These are phyloP conservation scores for Saussurea involucrata DNA, from an alignment of 129 eudicot genomes.

Conservation along the genomic window DNA sequence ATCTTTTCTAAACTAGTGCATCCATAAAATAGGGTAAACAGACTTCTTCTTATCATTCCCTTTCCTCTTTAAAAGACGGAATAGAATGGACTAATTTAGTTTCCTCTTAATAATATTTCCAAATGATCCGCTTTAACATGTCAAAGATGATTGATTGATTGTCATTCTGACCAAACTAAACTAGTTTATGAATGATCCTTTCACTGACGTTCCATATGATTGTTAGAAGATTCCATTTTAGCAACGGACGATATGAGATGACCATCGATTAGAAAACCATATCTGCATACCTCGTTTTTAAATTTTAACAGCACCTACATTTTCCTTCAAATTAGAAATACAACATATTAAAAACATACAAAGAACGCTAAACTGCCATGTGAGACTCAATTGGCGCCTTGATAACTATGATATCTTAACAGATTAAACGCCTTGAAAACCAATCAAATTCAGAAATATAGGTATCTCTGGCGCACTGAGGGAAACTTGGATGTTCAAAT, in stretches of 20 bases:
- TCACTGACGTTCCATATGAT: background rate
- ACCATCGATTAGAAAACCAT: background rate
- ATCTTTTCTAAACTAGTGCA: background rate
- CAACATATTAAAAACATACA: background rate
- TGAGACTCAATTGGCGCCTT: background rate
- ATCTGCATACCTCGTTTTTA: background rate
- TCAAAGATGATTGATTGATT: background rate
- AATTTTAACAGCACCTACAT: background rate
- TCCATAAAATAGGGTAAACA: background rate
- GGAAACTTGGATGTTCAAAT: background rate
- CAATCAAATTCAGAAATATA: background rate
- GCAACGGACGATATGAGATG: background rate
- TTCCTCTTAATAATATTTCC: background rate
- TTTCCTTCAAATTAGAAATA: background rate
- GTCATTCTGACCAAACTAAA: background rate
- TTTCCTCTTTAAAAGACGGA: background rate
- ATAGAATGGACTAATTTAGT: background rate
- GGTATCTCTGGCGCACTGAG: background rate
- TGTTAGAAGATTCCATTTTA: background rate
- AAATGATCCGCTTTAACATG: background rate
- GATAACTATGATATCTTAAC: background rate
- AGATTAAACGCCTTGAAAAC: background rate
- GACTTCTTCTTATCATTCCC: background rate
- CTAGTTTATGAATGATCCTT: background rate
- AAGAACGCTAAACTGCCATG: background rate